Evolutionary conservation across 768 basidiomycete species (phyloP), one percentile per base, ranked within the genome.

Genomic region (Lentinula sp.): DNA sequence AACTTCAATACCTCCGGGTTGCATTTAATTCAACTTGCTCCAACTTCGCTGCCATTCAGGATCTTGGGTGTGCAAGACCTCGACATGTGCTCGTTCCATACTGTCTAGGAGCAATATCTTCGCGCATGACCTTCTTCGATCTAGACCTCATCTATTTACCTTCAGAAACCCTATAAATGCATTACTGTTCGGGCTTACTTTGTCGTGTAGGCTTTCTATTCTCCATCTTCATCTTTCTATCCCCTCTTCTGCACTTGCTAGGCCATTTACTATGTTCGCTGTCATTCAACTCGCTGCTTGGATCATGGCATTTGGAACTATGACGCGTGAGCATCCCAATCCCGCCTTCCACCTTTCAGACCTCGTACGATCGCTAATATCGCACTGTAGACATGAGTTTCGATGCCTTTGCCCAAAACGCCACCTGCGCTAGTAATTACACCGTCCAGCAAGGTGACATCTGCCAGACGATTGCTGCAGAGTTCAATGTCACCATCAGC

Each of bases 391-490:
- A 54, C 53, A 54, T 21, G 34, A 54, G 35, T n/a, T 21, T 54
- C 53, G 15, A 56, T 39, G 40, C 28, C 13, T 28, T 40, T 15
- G 55, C 55, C 11, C 55, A 56, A 56, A 42, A 15, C 32, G 34
- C 39, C 18, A 42, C 55, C 23, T 56, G 55, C 55, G 28, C 55
- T 9, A 56, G 9, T 23, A 56, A 56, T 23, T 56, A 56, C 39
- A 56, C 55, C 13, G 55, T 56, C 40, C 55, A 56, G 40, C 39
- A 56, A 40, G 55, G 55, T 31, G 55, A 56, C 6, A 45, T 56
- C 39, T 56, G 55, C 28, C 40, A 40, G 23, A 56, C 55, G 2
- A 56, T 56, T 21, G 55, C 55, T 6, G 18, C 55, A 13, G 7
- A 56, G 28, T 56, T 56, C 55, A 56, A 56, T 18, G 23, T 56